Evolutionary conservation across 2,329 filamentous ascomycete species (phyloP).

Genomic region (Aspergillus sp.): DNA sequence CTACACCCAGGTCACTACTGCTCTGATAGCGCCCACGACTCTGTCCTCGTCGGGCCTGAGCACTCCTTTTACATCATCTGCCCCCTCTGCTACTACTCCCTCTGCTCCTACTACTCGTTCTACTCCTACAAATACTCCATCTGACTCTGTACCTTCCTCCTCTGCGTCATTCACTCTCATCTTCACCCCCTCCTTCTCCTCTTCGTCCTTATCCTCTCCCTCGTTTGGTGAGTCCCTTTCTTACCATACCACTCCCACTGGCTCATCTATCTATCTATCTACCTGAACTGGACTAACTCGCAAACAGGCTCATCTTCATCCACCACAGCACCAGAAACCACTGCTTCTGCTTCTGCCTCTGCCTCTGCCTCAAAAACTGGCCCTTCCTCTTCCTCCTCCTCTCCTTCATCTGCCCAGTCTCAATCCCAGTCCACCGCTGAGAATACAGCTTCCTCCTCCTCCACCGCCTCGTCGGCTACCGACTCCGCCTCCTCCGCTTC

Average conservation of each 20-base stretch:
- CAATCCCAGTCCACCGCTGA: constrained; percentile 10
- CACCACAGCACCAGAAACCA: constrained; percentile 6
- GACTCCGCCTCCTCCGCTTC: constrained; percentile 13
- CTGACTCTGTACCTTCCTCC: constrained; percentile 11
- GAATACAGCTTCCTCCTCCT: constrained; percentile 9
- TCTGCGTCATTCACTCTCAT: constrained; percentile 6
- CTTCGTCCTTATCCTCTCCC: background rate
- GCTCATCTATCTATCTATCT: too few species aligned
- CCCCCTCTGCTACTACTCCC: constrained; percentile 3
- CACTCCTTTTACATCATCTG: too few species aligned
- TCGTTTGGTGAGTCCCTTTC: too few species aligned
- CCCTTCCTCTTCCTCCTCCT: constrained; percentile 14
- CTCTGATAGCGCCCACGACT: too few species aligned
- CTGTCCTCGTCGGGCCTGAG: too few species aligned
- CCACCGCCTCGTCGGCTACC: constrained; percentile 10
- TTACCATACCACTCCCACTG: too few species aligned
- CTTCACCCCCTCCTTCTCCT: constrained; percentile 8
- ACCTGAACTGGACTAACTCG: too few species aligned
- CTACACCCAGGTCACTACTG: too few species aligned
- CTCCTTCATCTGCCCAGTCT: constrained; percentile 4
- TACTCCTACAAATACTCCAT: constrained; percentile 8
- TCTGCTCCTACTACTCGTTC: constrained; percentile 12
- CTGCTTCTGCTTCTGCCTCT: constrained; percentile 6
- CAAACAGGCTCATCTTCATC: background rate
- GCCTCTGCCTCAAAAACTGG: constrained; percentile 10